These are phyloP conservation scores for Malus hybrid DNA, from an alignment of 331 rosid genomes.

Conservation along the genomic window DNA sequence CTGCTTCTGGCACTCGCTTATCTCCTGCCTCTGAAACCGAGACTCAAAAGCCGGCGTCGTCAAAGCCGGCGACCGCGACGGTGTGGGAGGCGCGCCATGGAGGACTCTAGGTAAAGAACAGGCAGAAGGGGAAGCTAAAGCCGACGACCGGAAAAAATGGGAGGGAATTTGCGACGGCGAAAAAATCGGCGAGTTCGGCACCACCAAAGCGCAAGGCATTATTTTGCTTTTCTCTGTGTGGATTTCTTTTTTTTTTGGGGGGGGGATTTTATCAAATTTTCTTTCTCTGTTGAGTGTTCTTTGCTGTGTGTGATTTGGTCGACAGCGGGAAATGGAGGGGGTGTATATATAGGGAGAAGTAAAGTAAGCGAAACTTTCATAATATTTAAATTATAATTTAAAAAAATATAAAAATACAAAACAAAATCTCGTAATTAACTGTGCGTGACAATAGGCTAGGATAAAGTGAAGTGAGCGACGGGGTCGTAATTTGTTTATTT, in stretches of 20 bases:
- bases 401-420: no score
- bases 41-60: background rate
- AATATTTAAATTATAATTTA: no score
- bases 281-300: background rate
- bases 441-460: no score
- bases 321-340: background rate
- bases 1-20: background rate
- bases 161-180: conserved; percentile 26
- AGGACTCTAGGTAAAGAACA: conserved; percentile 24
- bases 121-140: conserved; percentile 1
- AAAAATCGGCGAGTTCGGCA: conserved; percentile 27
- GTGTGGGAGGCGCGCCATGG: conserved; percentile 14
- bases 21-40: conserved; percentile 6
- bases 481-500: background rate
- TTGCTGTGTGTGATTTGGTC: background rate
- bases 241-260: background rate
- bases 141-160: conserved; percentile 6
- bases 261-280: background rate
- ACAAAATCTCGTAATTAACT: no score
- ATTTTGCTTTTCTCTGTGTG: background rate
- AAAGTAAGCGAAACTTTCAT: no score
- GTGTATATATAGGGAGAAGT: background rate
- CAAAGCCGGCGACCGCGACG: background rate
- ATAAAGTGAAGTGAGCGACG: background rate
- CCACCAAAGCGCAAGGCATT: conserved; percentile 29